Evolutionary conservation across 169 alveolate species (phyloP).

Genomic region (Ichthyophthirius multifiliis): DNA sequence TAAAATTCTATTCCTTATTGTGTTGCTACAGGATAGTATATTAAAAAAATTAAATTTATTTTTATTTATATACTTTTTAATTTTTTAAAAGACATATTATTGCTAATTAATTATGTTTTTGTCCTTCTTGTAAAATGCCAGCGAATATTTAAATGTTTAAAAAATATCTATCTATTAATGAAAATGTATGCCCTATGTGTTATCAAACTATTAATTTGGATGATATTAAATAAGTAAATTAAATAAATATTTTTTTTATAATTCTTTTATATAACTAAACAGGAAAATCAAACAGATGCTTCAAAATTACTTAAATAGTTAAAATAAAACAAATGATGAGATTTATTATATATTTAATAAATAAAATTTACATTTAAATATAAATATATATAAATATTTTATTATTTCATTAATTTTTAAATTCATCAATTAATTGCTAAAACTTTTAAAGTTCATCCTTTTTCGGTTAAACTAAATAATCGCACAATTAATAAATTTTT

Average conservation of each 20-base stretch:
- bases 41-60: neutral
- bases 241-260: slow-evolving; percentile 8
- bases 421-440: neutral
- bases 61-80: neutral
- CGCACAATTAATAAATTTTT: slow-evolving; percentile 45
- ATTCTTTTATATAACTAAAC: slow-evolving; percentile 51
- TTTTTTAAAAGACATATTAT: slow-evolving; percentile 60
- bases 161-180: slow-evolving; percentile 51
- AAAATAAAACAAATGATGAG: neutral
- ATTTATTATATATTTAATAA: neutral
- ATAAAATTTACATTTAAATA: neutral
- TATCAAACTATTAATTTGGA: slow-evolving; percentile 45
- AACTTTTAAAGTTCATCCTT: slow-evolving; percentile 9
- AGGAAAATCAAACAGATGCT: neutral
- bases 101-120: slow-evolving; percentile 60
- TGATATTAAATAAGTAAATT: slow-evolving; percentile 48
- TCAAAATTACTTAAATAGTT: neutral
- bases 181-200: slow-evolving; percentile 82
- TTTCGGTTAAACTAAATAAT: slow-evolving; percentile 16
- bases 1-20: slow-evolving; percentile 86
- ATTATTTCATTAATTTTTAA: neutral
- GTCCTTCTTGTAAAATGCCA: slow-evolving; percentile 82
- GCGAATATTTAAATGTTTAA: slow-evolving; percentile 67
- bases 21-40: slow-evolving; percentile 81
- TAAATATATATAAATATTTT: no score